Percentiles rank a stretch among this genome's conserved stretches.
Conservation (phyloP, 1,284 basidiomycete species). For the Cutaneotrichosporon cavernicola region DNA sequence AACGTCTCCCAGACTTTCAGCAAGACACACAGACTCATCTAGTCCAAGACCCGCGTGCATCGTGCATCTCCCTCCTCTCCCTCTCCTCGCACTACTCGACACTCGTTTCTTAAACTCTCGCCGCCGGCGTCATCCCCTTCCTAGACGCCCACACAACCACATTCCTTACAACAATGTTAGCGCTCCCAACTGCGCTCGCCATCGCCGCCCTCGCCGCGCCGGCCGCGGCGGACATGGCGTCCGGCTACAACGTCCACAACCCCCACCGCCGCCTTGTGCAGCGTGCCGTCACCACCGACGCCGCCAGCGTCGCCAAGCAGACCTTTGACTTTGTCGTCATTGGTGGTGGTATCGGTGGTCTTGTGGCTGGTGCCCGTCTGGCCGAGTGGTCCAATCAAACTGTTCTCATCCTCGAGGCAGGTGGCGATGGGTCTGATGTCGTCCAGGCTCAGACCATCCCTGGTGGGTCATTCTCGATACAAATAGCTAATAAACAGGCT, state of each 20-base stretch:
- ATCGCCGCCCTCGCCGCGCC: not conserved
- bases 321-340: conserved; percentile 53
- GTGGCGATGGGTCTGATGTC: conserved; percentile 61
- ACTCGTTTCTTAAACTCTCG: not conserved
- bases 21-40: not conserved
- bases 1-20: not conserved
- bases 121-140: not conserved
- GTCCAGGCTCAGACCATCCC: conserved; percentile 53
- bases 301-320: conserved; percentile 34
- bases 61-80: not conserved
- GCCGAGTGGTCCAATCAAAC: conserved; percentile 65
- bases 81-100: not conserved
- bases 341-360: conserved; percentile 68
- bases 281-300: conserved; percentile 34
- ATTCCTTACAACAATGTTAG: not conserved
- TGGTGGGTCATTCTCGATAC: conserved; percentile 47
- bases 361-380: conserved; percentile 68
- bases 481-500: conserved; percentile 34
- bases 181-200: not conserved
- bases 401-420: conserved; percentile 71
- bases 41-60: not conserved
- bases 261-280: conserved; percentile 33
- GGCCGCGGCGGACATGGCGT: not conserved
- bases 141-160: not conserved
- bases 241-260: conserved; percentile 32